These are phyloP conservation scores for Vicia villosa DNA, from an alignment of 306 rosid genomes.

Conservation along the genomic window DNA sequence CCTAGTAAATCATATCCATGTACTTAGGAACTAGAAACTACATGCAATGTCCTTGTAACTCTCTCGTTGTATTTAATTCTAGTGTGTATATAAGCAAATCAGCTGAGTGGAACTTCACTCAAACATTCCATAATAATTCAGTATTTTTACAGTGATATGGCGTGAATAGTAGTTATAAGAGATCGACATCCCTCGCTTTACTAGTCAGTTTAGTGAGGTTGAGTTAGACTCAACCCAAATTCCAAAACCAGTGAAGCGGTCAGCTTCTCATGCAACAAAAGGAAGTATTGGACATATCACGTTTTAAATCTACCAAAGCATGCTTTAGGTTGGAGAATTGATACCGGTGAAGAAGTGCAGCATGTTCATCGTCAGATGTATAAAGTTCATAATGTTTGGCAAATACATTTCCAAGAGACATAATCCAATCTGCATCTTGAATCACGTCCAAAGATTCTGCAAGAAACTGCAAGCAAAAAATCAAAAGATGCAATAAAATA, in stretches of 20 bases:
- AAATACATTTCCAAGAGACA: slow-evolving; percentile 87
- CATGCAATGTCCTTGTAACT: too few relatives aligned
- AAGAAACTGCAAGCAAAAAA: slow-evolving; percentile 73
- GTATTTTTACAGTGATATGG: neutral
- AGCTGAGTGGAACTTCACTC: too few relatives aligned
- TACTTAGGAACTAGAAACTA: too few relatives aligned
- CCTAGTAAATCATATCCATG: too few relatives aligned
- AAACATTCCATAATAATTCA: too few relatives aligned
- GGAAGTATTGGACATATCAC: slow-evolving; percentile 26
- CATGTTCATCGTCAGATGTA: slow-evolving; percentile 84
- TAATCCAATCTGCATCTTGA: slow-evolving; percentile 85
- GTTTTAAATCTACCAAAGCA: slow-evolving; percentile 35
- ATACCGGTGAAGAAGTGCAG: slow-evolving; percentile 95
- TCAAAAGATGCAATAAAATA: slow-evolving; percentile 35
- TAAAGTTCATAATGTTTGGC: slow-evolving; percentile 89
- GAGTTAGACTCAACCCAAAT: neutral
- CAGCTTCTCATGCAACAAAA: slow-evolving; percentile 26
- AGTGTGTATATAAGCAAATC: too few relatives aligned
- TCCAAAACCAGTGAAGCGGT: slow-evolving; percentile 4
- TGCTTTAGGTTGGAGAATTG: slow-evolving; percentile 34
- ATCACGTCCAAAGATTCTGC: slow-evolving; percentile 96
- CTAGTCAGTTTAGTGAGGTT: neutral
- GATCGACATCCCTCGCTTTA: neutral
- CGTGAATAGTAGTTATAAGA: neutral
- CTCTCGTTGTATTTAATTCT: too few relatives aligned